Evolutionary conservation across 148 eudicot species (phyloP), one percentile per base, ranked within the genome.

Genomic region (Polygonum maritimum): DNA sequence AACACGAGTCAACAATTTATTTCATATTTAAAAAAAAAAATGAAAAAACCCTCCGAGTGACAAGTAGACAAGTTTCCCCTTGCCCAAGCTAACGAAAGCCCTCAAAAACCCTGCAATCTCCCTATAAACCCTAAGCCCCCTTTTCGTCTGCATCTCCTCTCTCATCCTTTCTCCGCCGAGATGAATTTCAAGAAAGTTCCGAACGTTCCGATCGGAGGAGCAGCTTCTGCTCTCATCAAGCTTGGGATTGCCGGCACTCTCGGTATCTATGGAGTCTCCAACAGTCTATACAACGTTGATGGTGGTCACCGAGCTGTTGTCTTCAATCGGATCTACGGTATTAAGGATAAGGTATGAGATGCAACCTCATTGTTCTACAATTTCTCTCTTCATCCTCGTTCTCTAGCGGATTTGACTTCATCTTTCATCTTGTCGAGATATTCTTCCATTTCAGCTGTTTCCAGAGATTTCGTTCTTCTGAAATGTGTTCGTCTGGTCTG

Each of bases 281-380:
- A 94, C 84, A 89, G 97, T 86, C 85, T 94, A 45, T 94, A 94
- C 88, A 92, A 92, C 79, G 97, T 92, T 13, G 96, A 92, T 54
- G 97, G 98, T 57, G 97, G 98, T 44, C 97, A 94, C 79, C 83
- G 98, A 18, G 98, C 98, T 45, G 89, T 94, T 75, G 94, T 94
- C 15, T 94, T 94, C 88, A 94, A 94, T 54, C 98, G 98, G 31
- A 47, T 94, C 47, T 80, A 80, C 79, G 98, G 98, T 69, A 81
- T 94, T 75, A 94, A 94, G 79, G 94, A 94, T 48, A 86, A 94
- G 98, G 98, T 93, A 54, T 39, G 26, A 16, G 58, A 19, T 5
- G 8, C 4, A 21, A 12, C 14, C 18, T 45, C 35, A 6, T 13
- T 36, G 22, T 63, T 14, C n/a, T 44, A 44, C 5, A 49, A 15